These are phyloP conservation scores for Sarocladium oryzae DNA, from an alignment of 2,329 filamentous ascomycete genomes.

Conservation along the genomic window DNA sequence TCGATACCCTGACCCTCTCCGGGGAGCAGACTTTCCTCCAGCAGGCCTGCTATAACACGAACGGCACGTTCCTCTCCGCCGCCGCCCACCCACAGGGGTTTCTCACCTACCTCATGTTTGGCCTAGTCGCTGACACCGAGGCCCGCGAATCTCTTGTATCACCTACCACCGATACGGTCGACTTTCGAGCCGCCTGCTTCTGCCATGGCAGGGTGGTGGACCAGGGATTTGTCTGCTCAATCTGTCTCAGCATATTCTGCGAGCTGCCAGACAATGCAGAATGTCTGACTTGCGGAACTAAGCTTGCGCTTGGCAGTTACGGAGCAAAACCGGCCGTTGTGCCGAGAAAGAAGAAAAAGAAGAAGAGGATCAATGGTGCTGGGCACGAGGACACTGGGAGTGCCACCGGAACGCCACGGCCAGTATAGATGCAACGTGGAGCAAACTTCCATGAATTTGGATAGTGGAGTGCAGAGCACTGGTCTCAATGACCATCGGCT, in stretches of 20 bases:
- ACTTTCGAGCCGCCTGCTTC: conserved; percentile 97
- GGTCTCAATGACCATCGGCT: neutral
- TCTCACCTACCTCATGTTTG: conserved; percentile 91
- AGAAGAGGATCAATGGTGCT: conserved; percentile 56
- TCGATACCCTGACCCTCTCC: conserved; percentile 83
- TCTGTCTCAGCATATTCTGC: conserved; percentile 94
- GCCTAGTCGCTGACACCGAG: conserved; percentile 64
- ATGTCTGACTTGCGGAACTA: conserved; percentile 79
- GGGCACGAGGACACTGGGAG: conserved; percentile 51
- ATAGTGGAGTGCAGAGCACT: too few species aligned
- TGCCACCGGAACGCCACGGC: conserved; percentile 52
- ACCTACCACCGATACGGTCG: conserved; percentile 78
- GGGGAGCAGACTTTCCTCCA: conserved; percentile 89
- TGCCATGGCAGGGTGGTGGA: conserved; percentile 90
- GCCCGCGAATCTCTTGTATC: conserved; percentile 59
- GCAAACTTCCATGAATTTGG: too few species aligned
- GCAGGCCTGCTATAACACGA: conserved; percentile 66
- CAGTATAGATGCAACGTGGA: conserved; percentile 11
- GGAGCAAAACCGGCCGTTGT: conserved; percentile 72
- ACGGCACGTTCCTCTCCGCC: conserved; percentile 46
- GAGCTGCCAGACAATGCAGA: conserved; percentile 53
- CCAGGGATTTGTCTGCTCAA: conserved; percentile 89
- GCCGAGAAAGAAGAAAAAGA: conserved; percentile 67
- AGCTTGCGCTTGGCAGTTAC: conserved; percentile 68
- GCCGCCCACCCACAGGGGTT: conserved; percentile 60